Evolutionary conservation across 1,139 yeast genomes (phyloP).

Genomic region (Debaryomyces psychrophilus): DNA sequence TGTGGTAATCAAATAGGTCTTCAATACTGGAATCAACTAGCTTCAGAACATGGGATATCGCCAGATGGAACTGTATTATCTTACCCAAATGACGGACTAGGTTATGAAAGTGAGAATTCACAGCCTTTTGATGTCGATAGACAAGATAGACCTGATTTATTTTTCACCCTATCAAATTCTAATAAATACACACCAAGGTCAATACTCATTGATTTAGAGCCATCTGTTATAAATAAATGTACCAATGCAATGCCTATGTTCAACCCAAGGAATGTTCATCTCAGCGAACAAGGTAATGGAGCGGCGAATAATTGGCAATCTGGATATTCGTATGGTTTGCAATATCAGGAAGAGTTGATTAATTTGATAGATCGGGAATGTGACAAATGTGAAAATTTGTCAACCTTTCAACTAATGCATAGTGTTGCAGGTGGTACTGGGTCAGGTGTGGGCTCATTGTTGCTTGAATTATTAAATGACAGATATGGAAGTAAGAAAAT

Average conservation of each 20-base stretch:
- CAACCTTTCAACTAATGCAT: constrained; percentile 88
- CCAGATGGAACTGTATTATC: constrained; percentile 64
- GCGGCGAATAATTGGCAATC: constrained; percentile 97
- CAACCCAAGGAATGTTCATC: constrained; percentile 81
- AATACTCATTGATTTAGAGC: constrained; percentile 83
- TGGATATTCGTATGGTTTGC: constrained; percentile 79
- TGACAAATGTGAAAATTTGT: constrained; percentile 87
- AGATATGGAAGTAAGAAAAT: constrained; percentile 78
- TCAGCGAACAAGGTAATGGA: constrained; percentile 80
- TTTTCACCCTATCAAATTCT: constrained; percentile 73
- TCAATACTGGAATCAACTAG: constrained; percentile 90
- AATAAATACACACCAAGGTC: constrained; percentile 88
- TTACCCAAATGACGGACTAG: constrained; percentile 24
- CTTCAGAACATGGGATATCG: constrained; percentile 82
- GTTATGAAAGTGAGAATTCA: constrained; percentile 19
- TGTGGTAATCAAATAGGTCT: constrained; percentile 97
- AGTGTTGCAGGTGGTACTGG: constrained; percentile 99
- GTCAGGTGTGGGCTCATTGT: constrained; percentile 86
- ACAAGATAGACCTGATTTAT: constrained; percentile 80
- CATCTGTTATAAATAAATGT: constrained; percentile 79
- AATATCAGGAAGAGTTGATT: constrained; percentile 68
- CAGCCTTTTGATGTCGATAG: constrained; percentile 31
- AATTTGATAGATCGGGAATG: constrained; percentile 89
- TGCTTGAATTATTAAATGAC: constrained; percentile 79
- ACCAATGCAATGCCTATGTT: constrained; percentile 64